These are phyloP conservation scores for Phytophthora tubulina DNA, from an alignment of 352 stramenopile species.

Conservation along the genomic window DNA sequence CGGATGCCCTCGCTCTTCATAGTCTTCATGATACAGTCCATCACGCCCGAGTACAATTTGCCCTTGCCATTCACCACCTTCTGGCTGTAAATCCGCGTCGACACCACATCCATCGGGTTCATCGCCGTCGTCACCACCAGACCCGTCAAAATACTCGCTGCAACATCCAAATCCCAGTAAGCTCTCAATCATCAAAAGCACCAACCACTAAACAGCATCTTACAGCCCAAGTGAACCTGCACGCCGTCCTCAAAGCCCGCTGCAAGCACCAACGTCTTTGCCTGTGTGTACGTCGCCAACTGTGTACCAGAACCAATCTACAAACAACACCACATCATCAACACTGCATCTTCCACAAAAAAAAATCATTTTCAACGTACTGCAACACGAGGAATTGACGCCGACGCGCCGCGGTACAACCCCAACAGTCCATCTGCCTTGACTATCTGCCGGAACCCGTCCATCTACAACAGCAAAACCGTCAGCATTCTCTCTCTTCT, in stretches of 20 bases:
- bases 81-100: slow-evolving; percentile 89
- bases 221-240: slow-evolving; percentile 82
- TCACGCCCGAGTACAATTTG: slow-evolving; percentile 75
- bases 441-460: slow-evolving; percentile 84
- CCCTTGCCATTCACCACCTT: slow-evolving; percentile 89
- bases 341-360: not conserved
- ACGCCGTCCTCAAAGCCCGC: slow-evolving; percentile 80
- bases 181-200: not conserved
- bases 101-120: slow-evolving; percentile 92
- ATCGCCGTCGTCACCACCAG: slow-evolving; percentile 86
- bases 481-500: slow-evolving; percentile 6
- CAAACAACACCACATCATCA: slow-evolving; percentile 13
- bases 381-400: slow-evolving; percentile 80
- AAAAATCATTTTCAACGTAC: slow-evolving; percentile 46
- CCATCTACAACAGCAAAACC: slow-evolving; percentile 53
- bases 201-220: slow-evolving; percentile 13
- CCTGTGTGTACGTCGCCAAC: slow-evolving; percentile 85
- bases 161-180: slow-evolving; percentile 16
- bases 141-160: slow-evolving; percentile 85
- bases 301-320: slow-evolving; percentile 89
- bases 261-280: slow-evolving; percentile 84
- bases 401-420: slow-evolving; percentile 79
- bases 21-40: slow-evolving; percentile 86
- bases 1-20: slow-evolving; percentile 79
- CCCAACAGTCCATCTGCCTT: slow-evolving; percentile 73